Conservation (phyloP, 169 alveolate genomes). For the Cryptosporidium canis region DNA sequence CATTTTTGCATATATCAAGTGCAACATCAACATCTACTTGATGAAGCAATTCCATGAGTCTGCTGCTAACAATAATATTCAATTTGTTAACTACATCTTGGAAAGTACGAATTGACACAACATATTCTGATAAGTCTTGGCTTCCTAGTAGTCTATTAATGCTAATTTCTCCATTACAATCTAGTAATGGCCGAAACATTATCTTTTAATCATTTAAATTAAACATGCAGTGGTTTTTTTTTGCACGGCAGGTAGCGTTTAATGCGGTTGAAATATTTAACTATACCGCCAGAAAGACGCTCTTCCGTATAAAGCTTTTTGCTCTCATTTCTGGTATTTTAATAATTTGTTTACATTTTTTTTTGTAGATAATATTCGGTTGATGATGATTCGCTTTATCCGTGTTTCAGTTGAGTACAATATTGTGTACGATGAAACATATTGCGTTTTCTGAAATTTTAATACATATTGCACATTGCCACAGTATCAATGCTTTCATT, state of each 20-base stretch:
- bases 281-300: constrained; percentile 52
- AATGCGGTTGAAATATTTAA: constrained; percentile 13
- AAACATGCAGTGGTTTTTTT: constrained; percentile 5
- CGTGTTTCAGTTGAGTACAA: constrained; percentile 70
- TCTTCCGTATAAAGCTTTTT: not conserved
- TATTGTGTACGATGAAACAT: constrained; percentile 23
- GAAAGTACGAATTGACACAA: constrained; percentile 25
- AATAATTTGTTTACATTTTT: not conserved
- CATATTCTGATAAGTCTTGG: constrained; percentile 70
- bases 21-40: constrained; percentile 66
- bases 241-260: constrained; percentile 68
- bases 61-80: constrained; percentile 49
- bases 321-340: not conserved
- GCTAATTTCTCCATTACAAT: constrained; percentile 42
- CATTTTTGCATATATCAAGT: constrained; percentile 59
- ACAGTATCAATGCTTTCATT: constrained; percentile 22
- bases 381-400: constrained; percentile 68
- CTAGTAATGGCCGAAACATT: constrained; percentile 36
- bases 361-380: not conserved
- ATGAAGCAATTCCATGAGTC: constrained; percentile 28
- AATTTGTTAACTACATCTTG: constrained; percentile 32
- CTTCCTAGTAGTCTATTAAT: constrained; percentile 50
- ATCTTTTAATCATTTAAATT: not conserved
- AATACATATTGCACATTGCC: constrained; percentile 55
- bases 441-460: constrained; percentile 28